A percentile compares a stretch with the other conserved stretches of the same genome.
Evolutionary conservation across 768 basidiomycete genomes (phyloP).

Genomic region (Lactarius indigo): DNA sequence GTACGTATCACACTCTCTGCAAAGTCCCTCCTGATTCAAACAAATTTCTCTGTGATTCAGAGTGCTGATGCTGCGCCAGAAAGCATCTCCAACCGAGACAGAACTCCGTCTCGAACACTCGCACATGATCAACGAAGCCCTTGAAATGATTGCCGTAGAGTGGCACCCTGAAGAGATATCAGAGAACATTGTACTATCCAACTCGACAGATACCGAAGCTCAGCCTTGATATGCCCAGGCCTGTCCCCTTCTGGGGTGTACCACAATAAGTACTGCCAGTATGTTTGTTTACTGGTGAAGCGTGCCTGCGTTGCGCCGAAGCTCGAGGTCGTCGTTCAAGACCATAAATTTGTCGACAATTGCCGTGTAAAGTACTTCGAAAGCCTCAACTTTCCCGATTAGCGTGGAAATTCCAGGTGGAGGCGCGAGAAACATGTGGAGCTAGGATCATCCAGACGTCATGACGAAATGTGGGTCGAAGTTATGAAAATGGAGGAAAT

Average conservation of each 20-base stretch:
- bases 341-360: too few relatives aligned
- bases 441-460: too few relatives aligned
- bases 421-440: too few relatives aligned
- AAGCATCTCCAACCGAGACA: conserved; percentile 18
- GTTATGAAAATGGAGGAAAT: too few relatives aligned
- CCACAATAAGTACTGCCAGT: neutral
- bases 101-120: conserved; percentile 8
- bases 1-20: conserved; percentile 3
- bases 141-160: conserved; percentile 11
- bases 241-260: neutral
- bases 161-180: neutral
- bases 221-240: neutral
- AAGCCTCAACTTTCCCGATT: too few relatives aligned
- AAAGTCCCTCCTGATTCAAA: neutral
- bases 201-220: neutral
- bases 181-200: neutral
- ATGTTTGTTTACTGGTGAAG: neutral
- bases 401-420: too few relatives aligned
- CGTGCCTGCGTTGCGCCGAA: neutral
- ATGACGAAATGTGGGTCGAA: too few relatives aligned
- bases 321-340: neutral
- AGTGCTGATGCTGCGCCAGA: conserved; percentile 23
- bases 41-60: conserved; percentile 1
- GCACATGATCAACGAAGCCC: conserved; percentile 12
- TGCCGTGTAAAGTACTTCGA: too few relatives aligned